Percentiles rank a stretch among this genome's conserved stretches.
These are phyloP conservation scores for Carex parvula DNA, from an alignment of 176 grass and related monocot genomes.

Conservation along the genomic window DNA sequence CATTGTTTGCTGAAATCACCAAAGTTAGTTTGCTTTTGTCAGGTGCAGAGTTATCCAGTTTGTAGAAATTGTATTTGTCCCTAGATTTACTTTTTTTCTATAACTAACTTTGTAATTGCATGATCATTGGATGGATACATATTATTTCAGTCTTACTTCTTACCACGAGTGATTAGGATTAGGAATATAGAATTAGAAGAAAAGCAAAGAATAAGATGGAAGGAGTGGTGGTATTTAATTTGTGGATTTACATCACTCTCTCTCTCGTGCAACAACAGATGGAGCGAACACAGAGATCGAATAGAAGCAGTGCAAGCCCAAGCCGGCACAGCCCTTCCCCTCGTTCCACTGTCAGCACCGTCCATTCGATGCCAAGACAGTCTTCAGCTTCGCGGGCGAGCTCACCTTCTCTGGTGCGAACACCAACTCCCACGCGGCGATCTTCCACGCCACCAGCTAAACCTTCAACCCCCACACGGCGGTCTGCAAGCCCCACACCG, in stretches of 20 bases:
- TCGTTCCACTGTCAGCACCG: conserved; percentile 32
- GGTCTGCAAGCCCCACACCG: conserved; percentile 65
- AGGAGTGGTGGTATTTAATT: background rate
- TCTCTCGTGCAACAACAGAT: conserved; percentile 36
- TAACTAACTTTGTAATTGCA: background rate
- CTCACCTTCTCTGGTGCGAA: conserved; percentile 43
- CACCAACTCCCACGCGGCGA: conserved; percentile 43
- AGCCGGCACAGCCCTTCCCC: conserved; percentile 73
- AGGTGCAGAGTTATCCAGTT: background rate
- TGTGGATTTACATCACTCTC: background rate
- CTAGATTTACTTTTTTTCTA: background rate
- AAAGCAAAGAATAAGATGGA: background rate
- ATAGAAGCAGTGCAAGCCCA: conserved; percentile 83
- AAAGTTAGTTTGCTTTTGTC: background rate
- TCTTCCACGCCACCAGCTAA: conserved; percentile 62
- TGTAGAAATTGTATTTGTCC: background rate
- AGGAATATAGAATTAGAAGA: background rate
- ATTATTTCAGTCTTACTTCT: background rate
- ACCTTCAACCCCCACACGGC: conserved; percentile 47
- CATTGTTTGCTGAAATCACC: background rate
- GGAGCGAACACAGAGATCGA: conserved; percentile 56
- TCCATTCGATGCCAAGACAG: conserved; percentile 45
- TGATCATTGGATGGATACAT: background rate
- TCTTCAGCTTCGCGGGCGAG: conserved; percentile 69
- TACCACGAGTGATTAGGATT: background rate